Conservation (phyloP, 352 stramenopile species). For the Poterioochromonas sp. region DNA sequence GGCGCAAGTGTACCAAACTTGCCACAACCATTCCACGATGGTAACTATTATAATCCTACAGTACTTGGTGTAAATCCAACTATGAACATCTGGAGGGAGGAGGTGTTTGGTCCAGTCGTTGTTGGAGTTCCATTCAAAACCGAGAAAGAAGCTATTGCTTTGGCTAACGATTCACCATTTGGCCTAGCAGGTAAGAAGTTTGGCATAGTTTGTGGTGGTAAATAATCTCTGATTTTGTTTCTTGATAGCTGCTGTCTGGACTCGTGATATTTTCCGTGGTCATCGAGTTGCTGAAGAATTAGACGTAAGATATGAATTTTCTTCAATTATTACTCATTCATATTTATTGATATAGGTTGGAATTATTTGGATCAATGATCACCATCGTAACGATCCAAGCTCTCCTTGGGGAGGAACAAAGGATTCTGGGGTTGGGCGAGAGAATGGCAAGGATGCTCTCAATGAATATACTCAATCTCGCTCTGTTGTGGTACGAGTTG, state of each 20-base stretch:
- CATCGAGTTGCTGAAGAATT: conserved; percentile 54
- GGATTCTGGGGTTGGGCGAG: conserved; percentile 73
- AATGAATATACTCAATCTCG: conserved; percentile 79
- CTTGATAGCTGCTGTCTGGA: conserved; percentile 58
- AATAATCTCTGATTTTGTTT: neutral
- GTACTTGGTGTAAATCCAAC: conserved; percentile 76
- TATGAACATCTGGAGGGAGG: conserved; percentile 63
- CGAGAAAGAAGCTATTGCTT: conserved; percentile 49
- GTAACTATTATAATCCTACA: conserved; percentile 71
- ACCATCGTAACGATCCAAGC: conserved; percentile 60
- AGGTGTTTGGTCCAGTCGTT: conserved; percentile 71
- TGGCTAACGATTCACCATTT: conserved; percentile 61
- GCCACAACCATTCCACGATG: conserved; percentile 46
- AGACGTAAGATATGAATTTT: neutral
- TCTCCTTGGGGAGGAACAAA: conserved; percentile 80
- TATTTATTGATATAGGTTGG: conserved; percentile 44
- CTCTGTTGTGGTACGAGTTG: conserved; percentile 60
- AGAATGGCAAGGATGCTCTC: conserved; percentile 72
- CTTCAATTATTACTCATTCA: neutral
- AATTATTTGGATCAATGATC: conserved; percentile 61
- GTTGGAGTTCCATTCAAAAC: conserved; percentile 68
- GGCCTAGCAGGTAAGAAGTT: conserved; percentile 55
- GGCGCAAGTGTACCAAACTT: conserved; percentile 22
- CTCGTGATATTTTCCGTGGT: conserved; percentile 50
- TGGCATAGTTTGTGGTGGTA: neutral